Evolutionary conservation across 2,329 filamentous ascomycete genomes (phyloP).

Genomic region (Parastagonospora nodorum): DNA sequence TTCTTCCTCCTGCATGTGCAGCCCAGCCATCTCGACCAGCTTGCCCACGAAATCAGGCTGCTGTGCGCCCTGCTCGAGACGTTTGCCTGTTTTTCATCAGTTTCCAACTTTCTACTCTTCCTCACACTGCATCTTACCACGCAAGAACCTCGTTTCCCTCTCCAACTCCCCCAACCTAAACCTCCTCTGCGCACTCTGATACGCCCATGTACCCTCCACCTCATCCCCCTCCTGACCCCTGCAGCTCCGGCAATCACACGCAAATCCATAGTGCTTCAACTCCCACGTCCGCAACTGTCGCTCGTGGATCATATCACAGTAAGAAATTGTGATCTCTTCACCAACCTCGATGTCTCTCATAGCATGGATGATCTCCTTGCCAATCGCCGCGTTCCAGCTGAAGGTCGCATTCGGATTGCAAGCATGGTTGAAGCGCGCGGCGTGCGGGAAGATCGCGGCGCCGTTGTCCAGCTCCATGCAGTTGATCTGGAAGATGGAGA

Average conservation of each 20-base stretch:
- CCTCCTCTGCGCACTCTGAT: conserved; percentile 36
- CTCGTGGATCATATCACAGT: conserved; percentile 43
- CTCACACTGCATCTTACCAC: conserved; percentile 9
- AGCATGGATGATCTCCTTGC: conserved; percentile 41
- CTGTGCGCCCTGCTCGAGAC: conserved; percentile 17
- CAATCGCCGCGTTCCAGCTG: conserved; percentile 38
- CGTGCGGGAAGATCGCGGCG: conserved; percentile 43
- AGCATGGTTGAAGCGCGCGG: conserved; percentile 49
- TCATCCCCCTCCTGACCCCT: conserved; percentile 23
- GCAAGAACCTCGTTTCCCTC: conserved; percentile 25
- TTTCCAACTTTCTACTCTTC: too few relatives aligned
- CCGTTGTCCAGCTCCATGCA: conserved; percentile 44
- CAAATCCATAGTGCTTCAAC: conserved; percentile 45
- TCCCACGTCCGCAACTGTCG: conserved; percentile 35
- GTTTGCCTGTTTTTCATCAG: background rate
- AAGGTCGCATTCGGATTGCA: conserved; percentile 50
- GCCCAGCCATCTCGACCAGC: conserved; percentile 33
- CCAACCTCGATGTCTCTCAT: conserved; percentile 40
- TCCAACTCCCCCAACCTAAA: conserved; percentile 43
- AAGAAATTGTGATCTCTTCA: conserved; percentile 47
- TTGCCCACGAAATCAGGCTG: conserved; percentile 20
- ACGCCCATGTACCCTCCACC: conserved; percentile 32
- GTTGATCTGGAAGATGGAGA: conserved; percentile 50
- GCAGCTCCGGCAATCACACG: conserved; percentile 47
- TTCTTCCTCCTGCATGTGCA: conserved; percentile 34